Evolutionary conservation across 352 stramenopile genomes (phyloP).

Genomic region (Hyaloperonospora brassicae): DNA sequence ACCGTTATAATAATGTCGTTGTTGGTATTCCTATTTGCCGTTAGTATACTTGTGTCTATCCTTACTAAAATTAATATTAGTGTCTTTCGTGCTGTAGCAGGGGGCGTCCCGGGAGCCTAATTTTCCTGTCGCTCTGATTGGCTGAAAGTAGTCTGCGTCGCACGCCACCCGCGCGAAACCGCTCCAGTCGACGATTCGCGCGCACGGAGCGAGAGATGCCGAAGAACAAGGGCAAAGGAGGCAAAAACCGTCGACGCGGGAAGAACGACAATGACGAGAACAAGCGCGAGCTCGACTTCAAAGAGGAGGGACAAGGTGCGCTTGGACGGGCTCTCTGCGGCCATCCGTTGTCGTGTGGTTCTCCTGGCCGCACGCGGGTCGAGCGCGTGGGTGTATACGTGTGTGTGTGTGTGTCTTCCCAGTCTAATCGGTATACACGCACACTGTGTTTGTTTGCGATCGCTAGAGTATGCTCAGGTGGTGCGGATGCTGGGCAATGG

Average conservation of each 20-base stretch:
- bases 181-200: constrained; percentile 20
- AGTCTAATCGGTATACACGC: constrained; percentile 11
- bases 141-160: constrained; percentile 13
- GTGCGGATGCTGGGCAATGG: constrained; percentile 98
- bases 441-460: constrained; percentile 4
- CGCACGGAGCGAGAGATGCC: constrained; percentile 39
- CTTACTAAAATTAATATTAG: too few relatives aligned
- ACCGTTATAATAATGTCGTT: too few relatives aligned
- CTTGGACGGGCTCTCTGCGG: background rate
- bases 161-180: too few relatives aligned
- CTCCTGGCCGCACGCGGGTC: too few relatives aligned
- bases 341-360: background rate
- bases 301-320: constrained; percentile 96
- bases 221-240: constrained; percentile 94
- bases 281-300: constrained; percentile 99
- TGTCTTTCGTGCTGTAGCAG: too few relatives aligned
- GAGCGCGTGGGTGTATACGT: too few relatives aligned
- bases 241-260: constrained; percentile 96
- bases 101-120: too few relatives aligned
- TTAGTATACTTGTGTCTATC: too few relatives aligned
- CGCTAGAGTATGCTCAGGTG: constrained; percentile 96
- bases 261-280: constrained; percentile 99
- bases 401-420: too few relatives aligned
- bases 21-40: too few relatives aligned
- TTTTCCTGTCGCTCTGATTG: constrained; percentile 7